Evolutionary conservation across 2,329 filamentous ascomycete species (phyloP).

Genomic region (Sarocladium kiliense): DNA sequence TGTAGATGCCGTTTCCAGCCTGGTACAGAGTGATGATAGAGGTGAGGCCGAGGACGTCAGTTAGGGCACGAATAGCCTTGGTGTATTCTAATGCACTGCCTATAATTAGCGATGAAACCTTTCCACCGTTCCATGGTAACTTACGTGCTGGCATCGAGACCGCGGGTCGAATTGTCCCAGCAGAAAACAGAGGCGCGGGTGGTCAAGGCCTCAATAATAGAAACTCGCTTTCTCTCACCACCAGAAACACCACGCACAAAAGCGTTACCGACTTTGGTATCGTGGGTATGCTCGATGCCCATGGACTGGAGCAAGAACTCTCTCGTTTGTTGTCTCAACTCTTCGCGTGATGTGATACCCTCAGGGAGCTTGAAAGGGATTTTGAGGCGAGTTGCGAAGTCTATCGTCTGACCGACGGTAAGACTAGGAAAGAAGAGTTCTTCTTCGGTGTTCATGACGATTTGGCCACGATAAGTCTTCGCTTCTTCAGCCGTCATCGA

Average conservation of each 20-base stretch:
- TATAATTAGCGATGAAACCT: background rate
- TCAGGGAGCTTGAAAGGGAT: constrained; percentile 43
- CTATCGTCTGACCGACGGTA: constrained; percentile 65
- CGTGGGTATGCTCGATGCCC: constrained; percentile 52
- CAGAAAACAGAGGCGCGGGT: constrained; percentile 54
- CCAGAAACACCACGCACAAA: constrained; percentile 63
- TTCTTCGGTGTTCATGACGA: constrained; percentile 69
- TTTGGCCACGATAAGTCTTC: constrained; percentile 49
- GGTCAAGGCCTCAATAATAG: constrained; percentile 60
- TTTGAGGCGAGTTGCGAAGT: constrained; percentile 62
- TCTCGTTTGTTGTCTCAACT: constrained; percentile 39
- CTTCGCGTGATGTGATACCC: constrained; percentile 34
- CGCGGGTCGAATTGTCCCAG: constrained; percentile 64
- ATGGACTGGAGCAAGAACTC: constrained; percentile 47
- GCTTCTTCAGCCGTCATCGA: constrained; percentile 41
- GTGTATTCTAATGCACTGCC: constrained; percentile 49
- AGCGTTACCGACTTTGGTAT: constrained; percentile 65
- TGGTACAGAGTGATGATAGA: constrained; percentile 65
- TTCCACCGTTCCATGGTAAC: too few relatives aligned
- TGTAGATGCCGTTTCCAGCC: constrained; percentile 64
- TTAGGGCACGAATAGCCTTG: constrained; percentile 58
- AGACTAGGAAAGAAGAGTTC: constrained; percentile 60
- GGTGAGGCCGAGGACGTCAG: constrained; percentile 54
- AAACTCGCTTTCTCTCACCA: constrained; percentile 65
- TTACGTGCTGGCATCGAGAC: constrained; percentile 58